These are phyloP conservation scores for Botrytis hyacinthi DNA, from an alignment of 2,329 filamentous ascomycete species.

Conservation along the genomic window DNA sequence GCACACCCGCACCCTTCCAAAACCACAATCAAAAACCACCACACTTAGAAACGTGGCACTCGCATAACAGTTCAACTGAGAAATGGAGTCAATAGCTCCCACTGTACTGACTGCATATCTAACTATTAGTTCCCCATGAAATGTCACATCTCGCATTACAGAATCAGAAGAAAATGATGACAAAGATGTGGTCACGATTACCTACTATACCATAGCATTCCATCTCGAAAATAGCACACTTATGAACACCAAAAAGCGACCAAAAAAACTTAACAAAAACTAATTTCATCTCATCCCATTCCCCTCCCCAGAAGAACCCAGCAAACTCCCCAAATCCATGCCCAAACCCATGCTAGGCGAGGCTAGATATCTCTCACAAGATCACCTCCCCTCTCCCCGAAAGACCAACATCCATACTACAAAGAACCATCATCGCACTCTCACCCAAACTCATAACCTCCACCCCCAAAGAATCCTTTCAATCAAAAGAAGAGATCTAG, in stretches of 20 bases:
- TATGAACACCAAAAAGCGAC: too few relatives aligned
- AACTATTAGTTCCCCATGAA: background rate
- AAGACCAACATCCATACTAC: too few relatives aligned
- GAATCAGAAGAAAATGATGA: background rate
- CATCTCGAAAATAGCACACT: too few relatives aligned
- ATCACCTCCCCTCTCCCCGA: too few relatives aligned
- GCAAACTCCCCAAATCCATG: background rate
- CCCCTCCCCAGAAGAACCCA: background rate
- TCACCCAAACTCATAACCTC: background rate
- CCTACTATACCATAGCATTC: background rate
- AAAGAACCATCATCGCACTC: too few relatives aligned
- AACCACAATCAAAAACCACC: background rate
- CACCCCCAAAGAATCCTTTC: background rate
- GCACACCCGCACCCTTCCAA: background rate
- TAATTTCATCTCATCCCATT: background rate
- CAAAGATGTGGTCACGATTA: background rate
- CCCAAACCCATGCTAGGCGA: too few relatives aligned
- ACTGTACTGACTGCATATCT: fast-evolving
- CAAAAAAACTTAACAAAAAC: too few relatives aligned
- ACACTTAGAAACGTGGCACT: background rate
- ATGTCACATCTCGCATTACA: background rate
- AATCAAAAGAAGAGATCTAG: background rate
- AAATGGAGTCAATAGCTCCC: background rate
- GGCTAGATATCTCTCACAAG: too few relatives aligned
- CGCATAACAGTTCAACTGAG: background rate